Evolutionary conservation across 345 rosid species (phyloP).

Genomic region (Murraya paniculata): DNA sequence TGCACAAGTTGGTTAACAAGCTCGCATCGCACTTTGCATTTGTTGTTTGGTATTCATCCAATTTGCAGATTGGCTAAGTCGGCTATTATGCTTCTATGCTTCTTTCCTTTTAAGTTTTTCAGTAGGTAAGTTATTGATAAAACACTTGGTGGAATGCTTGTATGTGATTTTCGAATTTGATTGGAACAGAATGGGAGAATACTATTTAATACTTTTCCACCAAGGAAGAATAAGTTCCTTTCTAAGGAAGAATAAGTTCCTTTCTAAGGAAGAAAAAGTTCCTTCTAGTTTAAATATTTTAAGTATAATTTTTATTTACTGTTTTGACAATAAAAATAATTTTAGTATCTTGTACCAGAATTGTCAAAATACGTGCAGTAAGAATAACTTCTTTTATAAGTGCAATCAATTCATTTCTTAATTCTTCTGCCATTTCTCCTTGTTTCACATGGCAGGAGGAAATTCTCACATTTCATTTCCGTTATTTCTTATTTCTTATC

Average conservation of each 20-base stretch:
- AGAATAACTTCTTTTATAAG: neutral
- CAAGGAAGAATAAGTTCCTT: too few species aligned
- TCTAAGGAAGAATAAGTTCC: too few species aligned
- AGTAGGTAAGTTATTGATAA: neutral
- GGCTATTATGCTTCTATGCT: neutral
- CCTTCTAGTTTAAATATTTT: neutral
- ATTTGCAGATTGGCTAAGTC: neutral
- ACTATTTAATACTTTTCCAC: neutral
- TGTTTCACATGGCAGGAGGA: neutral
- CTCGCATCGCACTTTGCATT: neutral
- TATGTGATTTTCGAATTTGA: too few species aligned
- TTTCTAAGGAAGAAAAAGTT: too few species aligned
- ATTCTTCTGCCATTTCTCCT: neutral
- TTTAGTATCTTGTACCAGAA: neutral
- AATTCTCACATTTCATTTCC: neutral
- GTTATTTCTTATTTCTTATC: too few species aligned
- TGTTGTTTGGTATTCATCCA: neutral
- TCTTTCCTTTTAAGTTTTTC: neutral
- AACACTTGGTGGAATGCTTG: neutral
- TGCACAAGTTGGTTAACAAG: neutral
- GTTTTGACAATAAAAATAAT: neutral
- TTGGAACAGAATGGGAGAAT: neutral
- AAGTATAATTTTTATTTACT: too few species aligned
- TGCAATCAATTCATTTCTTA: neutral
- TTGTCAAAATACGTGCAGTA: neutral